A percentile compares a stretch with the other conserved stretches of the same genome.
phyloP scores from a whole-genome alignment of 2,329 filamentous ascomycete genomes.

The Penicillium sp. region DNA sequence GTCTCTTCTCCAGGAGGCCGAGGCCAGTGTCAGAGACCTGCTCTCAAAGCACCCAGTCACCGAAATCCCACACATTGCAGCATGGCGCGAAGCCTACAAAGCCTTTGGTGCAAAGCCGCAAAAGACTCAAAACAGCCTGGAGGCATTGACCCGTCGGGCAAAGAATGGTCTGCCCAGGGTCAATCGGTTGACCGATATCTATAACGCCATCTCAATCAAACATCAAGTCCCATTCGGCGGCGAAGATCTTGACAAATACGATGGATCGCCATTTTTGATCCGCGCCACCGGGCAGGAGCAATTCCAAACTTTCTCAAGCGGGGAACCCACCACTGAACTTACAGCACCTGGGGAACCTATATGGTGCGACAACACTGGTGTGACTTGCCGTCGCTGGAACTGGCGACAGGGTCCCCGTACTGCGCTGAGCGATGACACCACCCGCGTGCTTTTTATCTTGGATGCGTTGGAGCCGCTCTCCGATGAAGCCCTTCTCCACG shows the following conservation, averaged over 20 bases:
- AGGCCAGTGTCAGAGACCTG: constrained; percentile 6
- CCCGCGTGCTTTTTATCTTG: constrained; percentile 31
- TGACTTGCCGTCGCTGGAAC: constrained; percentile 45
- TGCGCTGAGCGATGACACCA: constrained; percentile 36
- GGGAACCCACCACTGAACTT: constrained; percentile 22
- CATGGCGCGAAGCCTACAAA: constrained; percentile 44
- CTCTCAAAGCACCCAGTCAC: constrained; percentile 22
- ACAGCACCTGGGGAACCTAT: constrained; percentile 38
- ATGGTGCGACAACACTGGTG: constrained; percentile 41
- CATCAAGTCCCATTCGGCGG: constrained; percentile 43
- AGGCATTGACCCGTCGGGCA: constrained; percentile 37
- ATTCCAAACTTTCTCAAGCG: constrained; percentile 35
- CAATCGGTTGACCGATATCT: constrained; percentile 44
- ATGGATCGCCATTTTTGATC: constrained; percentile 32
- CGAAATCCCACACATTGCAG: constrained; percentile 38
- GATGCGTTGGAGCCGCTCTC: constrained; percentile 19
- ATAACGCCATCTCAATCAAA: constrained; percentile 44
- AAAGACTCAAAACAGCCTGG: constrained; percentile 40
- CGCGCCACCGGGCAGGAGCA: constrained; percentile 36
- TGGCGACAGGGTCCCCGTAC: constrained; percentile 44
- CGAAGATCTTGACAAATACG: constrained; percentile 43
- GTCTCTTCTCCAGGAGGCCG: constrained; percentile 27
- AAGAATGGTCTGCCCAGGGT: constrained; percentile 38
- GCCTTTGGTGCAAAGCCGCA: constrained; percentile 43
- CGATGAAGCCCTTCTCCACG: constrained; percentile 3